These are phyloP conservation scores for Aleurites moluccanus DNA, from an alignment of 441 rosid genomes.

Conservation along the genomic window DNA sequence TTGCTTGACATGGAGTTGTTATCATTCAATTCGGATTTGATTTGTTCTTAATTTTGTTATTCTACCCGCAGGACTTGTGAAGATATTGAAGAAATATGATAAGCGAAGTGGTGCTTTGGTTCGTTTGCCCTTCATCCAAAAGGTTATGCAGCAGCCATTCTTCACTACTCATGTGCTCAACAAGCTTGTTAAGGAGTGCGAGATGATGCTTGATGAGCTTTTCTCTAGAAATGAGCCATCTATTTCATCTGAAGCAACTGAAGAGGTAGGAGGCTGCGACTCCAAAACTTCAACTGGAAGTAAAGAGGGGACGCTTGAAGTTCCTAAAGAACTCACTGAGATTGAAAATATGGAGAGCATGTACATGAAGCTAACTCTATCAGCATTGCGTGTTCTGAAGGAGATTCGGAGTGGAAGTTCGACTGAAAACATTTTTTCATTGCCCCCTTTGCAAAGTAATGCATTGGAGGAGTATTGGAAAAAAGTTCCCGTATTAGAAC, in stretches of 20 bases:
- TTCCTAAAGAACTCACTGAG: slow-evolving; percentile 53
- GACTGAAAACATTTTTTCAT: slow-evolving; percentile 69
- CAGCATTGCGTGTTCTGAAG: slow-evolving; percentile 69
- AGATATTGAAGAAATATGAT: slow-evolving; percentile 85
- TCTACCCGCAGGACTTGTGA: slow-evolving; percentile 59
- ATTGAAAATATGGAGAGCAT: slow-evolving; percentile 61
- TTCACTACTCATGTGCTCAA: slow-evolving; percentile 74
- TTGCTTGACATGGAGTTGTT: background rate
- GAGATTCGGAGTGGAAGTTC: slow-evolving; percentile 84
- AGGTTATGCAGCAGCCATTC: slow-evolving; percentile 77
- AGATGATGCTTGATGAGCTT: slow-evolving; percentile 61
- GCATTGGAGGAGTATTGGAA: slow-evolving; percentile 22
- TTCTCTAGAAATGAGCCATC: slow-evolving; percentile 37
- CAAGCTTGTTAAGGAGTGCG: slow-evolving; percentile 73
- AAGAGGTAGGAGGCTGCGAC: slow-evolving; percentile 17
- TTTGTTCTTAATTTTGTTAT: background rate
- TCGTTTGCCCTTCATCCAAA: slow-evolving; percentile 73
- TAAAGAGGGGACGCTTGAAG: background rate
- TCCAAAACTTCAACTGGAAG: slow-evolving; percentile 16
- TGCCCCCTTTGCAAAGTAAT: slow-evolving; percentile 63
- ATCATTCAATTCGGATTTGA: background rate
- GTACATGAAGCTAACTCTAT: slow-evolving; percentile 66
- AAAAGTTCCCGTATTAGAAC: slow-evolving; percentile 30
- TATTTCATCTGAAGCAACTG: slow-evolving; percentile 18
- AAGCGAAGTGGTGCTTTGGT: slow-evolving; percentile 77